Conservation (phyloP, 208 protist genomes). For the Vickermania spadyakhi region DNA sequence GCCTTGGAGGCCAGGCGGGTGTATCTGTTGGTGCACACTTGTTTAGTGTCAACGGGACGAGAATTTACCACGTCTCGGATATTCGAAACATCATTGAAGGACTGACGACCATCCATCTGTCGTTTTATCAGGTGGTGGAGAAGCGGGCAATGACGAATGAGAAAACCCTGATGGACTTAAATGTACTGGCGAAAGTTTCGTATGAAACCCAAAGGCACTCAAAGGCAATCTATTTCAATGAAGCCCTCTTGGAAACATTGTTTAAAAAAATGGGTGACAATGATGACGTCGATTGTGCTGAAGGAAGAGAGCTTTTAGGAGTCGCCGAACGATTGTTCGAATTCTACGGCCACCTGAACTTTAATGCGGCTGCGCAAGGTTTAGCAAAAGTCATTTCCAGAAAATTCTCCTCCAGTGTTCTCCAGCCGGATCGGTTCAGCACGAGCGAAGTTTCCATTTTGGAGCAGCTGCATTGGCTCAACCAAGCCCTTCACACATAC, state of each 20-base stretch:
- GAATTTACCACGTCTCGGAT: constrained; percentile 54
- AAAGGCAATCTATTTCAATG: constrained; percentile 87
- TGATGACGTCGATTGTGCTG: constrained; percentile 29
- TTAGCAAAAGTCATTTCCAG: constrained; percentile 65
- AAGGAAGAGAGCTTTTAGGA: constrained; percentile 27
- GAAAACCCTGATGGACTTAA: constrained; percentile 63
- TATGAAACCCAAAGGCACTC: constrained; percentile 74
- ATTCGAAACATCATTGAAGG: constrained; percentile 74
- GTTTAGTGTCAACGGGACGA: constrained; percentile 57
- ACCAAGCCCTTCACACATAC: constrained; percentile 69
- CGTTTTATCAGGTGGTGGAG: constrained; percentile 46
- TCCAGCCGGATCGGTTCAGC: constrained; percentile 63
- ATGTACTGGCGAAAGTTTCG: constrained; percentile 58
- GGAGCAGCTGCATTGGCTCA: constrained; percentile 87
- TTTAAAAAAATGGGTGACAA: constrained; percentile 30
- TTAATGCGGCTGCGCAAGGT: constrained; percentile 77
- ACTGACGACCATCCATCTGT: constrained; percentile 52
- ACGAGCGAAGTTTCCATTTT: constrained; percentile 72
- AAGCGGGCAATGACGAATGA: constrained; percentile 22
- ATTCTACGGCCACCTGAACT: constrained; percentile 77
- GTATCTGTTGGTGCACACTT: constrained; percentile 67
- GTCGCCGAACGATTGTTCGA: constrained; percentile 78
- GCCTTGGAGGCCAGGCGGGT: constrained; percentile 50
- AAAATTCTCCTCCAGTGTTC: constrained; percentile 69
- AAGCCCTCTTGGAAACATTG: constrained; percentile 66